A percentile compares a stretch with the other conserved stretches of the same genome.
These are phyloP conservation scores for Funneliformis caledonium DNA, from an alignment of 371 early-diverging fungal genomes.

Conservation along the genomic window DNA sequence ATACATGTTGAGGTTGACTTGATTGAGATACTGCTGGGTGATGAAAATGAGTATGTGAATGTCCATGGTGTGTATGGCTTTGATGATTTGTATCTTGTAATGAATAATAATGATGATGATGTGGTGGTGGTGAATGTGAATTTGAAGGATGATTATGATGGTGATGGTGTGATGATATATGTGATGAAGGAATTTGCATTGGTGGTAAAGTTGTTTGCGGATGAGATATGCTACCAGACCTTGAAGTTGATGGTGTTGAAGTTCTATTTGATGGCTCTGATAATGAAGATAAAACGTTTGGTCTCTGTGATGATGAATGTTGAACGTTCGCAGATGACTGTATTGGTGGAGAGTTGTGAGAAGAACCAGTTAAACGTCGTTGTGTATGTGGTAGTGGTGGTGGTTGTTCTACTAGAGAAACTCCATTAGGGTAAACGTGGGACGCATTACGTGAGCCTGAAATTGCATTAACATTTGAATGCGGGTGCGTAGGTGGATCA, in stretches of 20 bases:
- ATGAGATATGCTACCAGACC: slow-evolving; percentile 5
- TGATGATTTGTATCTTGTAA: background rate
- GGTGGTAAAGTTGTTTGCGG: slow-evolving; percentile 26
- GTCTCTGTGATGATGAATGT: background rate
- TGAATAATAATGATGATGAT: slow-evolving; percentile 12
- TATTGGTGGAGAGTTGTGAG: background rate
- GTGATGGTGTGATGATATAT: background rate
- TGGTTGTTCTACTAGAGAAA: slow-evolving; percentile 14
- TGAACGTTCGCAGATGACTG: background rate
- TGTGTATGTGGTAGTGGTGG: background rate
- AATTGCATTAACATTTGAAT: background rate
- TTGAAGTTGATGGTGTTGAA: background rate
- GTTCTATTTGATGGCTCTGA: background rate
- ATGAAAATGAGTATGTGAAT: slow-evolving; percentile 33
- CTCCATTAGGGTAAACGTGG: background rate
- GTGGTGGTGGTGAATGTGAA: background rate
- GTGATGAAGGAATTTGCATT: slow-evolving; percentile 7
- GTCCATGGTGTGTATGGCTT: slow-evolving; percentile 4
- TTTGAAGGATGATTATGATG: slow-evolving; percentile 32
- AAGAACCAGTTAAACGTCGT: slow-evolving; percentile 2
- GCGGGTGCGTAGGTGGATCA: background rate
- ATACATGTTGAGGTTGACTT: background rate
- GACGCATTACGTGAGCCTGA: background rate
- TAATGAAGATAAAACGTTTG: background rate
- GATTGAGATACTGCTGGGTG: slow-evolving; percentile 13